Base-by-base conservation (phyloP, 192 early-diverging fungal species). In the Coemansia javaensis region DNA sequence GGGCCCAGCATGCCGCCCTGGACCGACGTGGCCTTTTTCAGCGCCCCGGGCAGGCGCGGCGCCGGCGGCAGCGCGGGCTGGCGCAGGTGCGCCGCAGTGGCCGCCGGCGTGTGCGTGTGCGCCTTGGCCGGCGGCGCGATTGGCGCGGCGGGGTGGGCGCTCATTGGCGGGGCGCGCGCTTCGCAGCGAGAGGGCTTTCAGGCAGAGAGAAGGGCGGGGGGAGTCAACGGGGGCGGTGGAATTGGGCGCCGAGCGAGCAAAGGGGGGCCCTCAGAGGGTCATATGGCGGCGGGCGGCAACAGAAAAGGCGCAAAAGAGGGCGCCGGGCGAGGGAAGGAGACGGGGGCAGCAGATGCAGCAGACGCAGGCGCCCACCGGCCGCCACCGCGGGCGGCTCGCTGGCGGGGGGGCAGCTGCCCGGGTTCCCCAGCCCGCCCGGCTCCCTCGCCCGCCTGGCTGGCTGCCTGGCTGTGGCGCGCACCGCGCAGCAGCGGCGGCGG, bases 21-120 rank as follows among this genome's bases (percentile, higher is more conserved):
- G 13, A 53, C 58, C 1, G 69, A 73, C 54, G 54, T 73, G 25
- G 69, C 53, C 41, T 73, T 73, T 37, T 73, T 73, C 32, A 73
- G 50, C 40, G 59, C 45, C 12, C 47, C 51, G 9, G 62, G 60
- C 15, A 59, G 34, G 8, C 67, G 56, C 28, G 56, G 56, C 10
- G 53, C 36, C 16, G 61, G 34, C 36, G 61, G 34, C 36, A 17
- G 22, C n/a, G 41, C 47, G 12, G 52, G 36, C 2, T 47, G 34
- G 44, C 56, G 44, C 49, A 60, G 16, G 28, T 56, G 57, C 25
- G 55, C 32, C 18, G 34, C 44, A 10, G 60, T 17, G 20, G 55
- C 46, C 11, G 53, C 55, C 20, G 57, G 40, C 31, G 56, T 62
- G 31, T 64, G 60, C 16, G 69, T 73, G 49, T 73, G 55, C 23